These are phyloP conservation scores for Cudoniella acicularis DNA, from an alignment of 495 filamentous ascomycete genomes.

Conservation along the genomic window DNA sequence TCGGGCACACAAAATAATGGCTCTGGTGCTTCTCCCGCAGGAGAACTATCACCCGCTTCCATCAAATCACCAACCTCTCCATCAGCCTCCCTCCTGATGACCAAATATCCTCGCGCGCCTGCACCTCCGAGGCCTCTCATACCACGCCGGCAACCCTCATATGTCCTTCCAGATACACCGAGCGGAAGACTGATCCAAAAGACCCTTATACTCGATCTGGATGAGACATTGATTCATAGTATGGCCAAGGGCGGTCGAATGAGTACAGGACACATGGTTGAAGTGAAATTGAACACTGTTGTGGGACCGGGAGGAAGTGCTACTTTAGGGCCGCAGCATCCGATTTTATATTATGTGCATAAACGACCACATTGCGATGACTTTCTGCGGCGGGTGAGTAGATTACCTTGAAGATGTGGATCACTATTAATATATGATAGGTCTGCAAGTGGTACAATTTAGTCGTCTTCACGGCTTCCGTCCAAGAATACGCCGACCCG, in stretches of 20 bases:
- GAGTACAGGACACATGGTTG: slow-evolving; percentile 97
- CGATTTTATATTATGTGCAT: slow-evolving; percentile 97
- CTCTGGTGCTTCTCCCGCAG: slow-evolving; percentile 27
- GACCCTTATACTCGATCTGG: slow-evolving; percentile 90
- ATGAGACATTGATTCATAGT: slow-evolving; percentile 96
- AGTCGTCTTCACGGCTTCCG: slow-evolving; percentile 94
- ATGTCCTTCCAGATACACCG: slow-evolving; percentile 46
- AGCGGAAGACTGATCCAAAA: slow-evolving; percentile 61
- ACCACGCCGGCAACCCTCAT: slow-evolving; percentile 79
- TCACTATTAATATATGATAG: slow-evolving; percentile 28
- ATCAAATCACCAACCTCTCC: slow-evolving; percentile 92
- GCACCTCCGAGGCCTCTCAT: slow-evolving; percentile 87
- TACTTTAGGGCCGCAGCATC: slow-evolving; percentile 79
- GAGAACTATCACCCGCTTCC: slow-evolving; percentile 34
- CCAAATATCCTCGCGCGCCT: slow-evolving; percentile 84
- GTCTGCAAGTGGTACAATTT: slow-evolving; percentile 97
- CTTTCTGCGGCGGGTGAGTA: slow-evolving; percentile 77
- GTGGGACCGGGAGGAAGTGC: slow-evolving; percentile 59
- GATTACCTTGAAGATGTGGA: slow-evolving; percentile 1
- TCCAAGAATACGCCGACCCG: slow-evolving; percentile 97
- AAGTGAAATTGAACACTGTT: slow-evolving; percentile 79
- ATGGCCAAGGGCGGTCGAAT: slow-evolving; percentile 94
- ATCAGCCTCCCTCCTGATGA: slow-evolving; percentile 62
- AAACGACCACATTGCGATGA: slow-evolving; percentile 97
- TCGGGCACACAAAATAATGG: slow-evolving; percentile 31